Percentiles rank a stretch among this genome's conserved stretches.
Evolutionary conservation across 176 grass and related monocot genomes (phyloP).

Genomic region (Triticum timopheevii): DNA sequence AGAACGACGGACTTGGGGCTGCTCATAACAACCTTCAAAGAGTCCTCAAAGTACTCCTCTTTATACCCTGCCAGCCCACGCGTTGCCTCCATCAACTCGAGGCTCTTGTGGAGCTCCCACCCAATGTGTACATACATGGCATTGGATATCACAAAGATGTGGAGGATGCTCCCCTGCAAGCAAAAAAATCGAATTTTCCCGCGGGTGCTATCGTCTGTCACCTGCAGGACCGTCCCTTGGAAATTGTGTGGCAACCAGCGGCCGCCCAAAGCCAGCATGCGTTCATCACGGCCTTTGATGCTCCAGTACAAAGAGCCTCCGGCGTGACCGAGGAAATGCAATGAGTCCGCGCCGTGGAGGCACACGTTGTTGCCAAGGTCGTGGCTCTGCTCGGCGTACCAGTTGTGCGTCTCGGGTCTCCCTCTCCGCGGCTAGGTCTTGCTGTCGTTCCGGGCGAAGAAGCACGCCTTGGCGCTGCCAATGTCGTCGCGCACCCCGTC

Average conservation of each 20-base stretch:
- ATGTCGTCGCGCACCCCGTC: background rate
- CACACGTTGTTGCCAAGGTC: background rate
- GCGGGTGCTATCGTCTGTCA: too few species aligned
- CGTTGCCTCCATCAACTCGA: background rate
- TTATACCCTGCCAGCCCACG: background rate
- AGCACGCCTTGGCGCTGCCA: background rate
- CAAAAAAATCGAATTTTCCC: too few species aligned
- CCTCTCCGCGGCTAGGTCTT: background rate
- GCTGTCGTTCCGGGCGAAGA: background rate
- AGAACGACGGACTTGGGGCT: background rate
- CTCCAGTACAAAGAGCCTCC: background rate
- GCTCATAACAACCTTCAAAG: background rate
- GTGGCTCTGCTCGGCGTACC: background rate
- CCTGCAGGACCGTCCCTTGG: too few species aligned
- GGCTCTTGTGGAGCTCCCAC: background rate
- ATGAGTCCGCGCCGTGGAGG: background rate
- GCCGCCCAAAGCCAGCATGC: too few species aligned
- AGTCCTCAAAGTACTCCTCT: background rate
- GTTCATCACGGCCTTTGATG: background rate
- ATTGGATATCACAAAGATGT: background rate
- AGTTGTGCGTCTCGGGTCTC: background rate
- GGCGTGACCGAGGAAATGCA: background rate
- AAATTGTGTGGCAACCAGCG: too few species aligned
- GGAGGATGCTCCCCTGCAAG: background rate
- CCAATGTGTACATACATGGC: background rate